Base-by-base conservation (phyloP, 768 basidiomycete genomes). In the Auricularia heimuer region DNA sequence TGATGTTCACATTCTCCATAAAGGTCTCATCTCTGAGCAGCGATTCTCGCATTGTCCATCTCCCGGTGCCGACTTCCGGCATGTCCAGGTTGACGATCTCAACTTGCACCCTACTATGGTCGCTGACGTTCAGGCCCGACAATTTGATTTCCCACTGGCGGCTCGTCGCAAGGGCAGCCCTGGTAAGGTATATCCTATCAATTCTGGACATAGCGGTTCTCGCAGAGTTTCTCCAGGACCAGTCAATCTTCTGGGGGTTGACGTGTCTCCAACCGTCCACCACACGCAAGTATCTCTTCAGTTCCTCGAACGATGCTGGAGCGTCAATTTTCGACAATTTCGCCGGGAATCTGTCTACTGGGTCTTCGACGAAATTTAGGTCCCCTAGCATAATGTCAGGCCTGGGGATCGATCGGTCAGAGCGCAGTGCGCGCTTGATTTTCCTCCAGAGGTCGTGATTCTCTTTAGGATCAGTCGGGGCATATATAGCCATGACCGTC, bases 301-400 rank as follows among this genome's bases (percentile, higher is more conserved):
- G 47, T 21, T 7, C 8, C 10, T 51, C 47, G 47, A 51, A 51
- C 4, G 47, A 11, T 4, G 7, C 47, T 16, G 47, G 47, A 7
- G 10, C 47, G 47, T 51, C 47, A 18, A 21, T 18, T 6, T 8
- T 16, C 16, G 14, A 18, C 16, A 51, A 4, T 16, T 51, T 51
- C 21, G 36, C 44, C 29, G 71, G 70, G 14, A 67, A 36, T 0
- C 69, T 54, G 58, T 72, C 71, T 6, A 71, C 62, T 0, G 14
- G 36, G 8, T 71, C 69, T 45, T 71, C 66, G 3, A 71, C 68
- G 6, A 71, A 63, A 44, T 72, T 71, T 29, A 65, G 64, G 64
- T 72, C 70, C 0, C 68, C 70, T 1, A 65, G 56, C 3, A 72
- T 14, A 0, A 69, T 29, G 51, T 70, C 67, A 0, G 70, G 70